Evolutionary conservation across 2,329 filamentous ascomycete genomes (phyloP).

Genomic region (Fusarium sp.): DNA sequence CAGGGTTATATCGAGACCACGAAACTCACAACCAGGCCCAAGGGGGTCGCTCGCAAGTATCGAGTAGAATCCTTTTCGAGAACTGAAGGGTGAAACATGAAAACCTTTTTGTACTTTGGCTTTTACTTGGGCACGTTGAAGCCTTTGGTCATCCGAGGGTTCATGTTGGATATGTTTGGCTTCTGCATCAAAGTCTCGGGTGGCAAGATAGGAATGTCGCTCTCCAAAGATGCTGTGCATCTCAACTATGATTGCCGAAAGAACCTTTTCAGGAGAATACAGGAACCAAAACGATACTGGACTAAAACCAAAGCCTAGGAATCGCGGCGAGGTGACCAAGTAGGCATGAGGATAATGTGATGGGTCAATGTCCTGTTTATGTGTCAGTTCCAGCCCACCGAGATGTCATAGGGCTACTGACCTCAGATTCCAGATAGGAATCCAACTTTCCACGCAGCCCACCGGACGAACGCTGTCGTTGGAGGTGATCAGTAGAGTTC

Average conservation of each 20-base stretch:
- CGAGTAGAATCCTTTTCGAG: slow-evolving; percentile 65
- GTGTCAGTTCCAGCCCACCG: slow-evolving; percentile 14
- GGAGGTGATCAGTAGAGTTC: slow-evolving; percentile 69
- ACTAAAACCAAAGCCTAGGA: slow-evolving; percentile 78
- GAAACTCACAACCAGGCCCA: slow-evolving; percentile 48
- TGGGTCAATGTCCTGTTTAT: slow-evolving; percentile 65
- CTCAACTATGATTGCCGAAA: slow-evolving; percentile 75
- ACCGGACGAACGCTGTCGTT: slow-evolving; percentile 61
- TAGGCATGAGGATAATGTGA: slow-evolving; percentile 74
- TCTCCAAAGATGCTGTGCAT: slow-evolving; percentile 84
- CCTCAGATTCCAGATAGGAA: slow-evolving; percentile 67
- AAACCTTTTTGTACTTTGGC: slow-evolving; percentile 76
- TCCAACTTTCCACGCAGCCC: slow-evolving; percentile 73
- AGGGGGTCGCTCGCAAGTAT: slow-evolving; percentile 61
- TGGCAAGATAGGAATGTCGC: slow-evolving; percentile 58
- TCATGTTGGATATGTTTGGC: slow-evolving; percentile 17
- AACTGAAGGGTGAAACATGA: slow-evolving; percentile 81
- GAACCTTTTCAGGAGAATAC: slow-evolving; percentile 66
- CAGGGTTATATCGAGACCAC: slow-evolving; percentile 68
- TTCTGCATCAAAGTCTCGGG: slow-evolving; percentile 44
- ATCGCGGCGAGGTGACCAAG: slow-evolving; percentile 75
- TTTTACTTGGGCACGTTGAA: slow-evolving; percentile 51
- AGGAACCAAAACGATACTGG: slow-evolving; percentile 85
- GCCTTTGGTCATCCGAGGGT: background rate
- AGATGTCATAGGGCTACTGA: slow-evolving; percentile 46